Evolutionary conservation across 163 green algal genomes (phyloP).

Genomic region (Scenedesmus sp.): DNA sequence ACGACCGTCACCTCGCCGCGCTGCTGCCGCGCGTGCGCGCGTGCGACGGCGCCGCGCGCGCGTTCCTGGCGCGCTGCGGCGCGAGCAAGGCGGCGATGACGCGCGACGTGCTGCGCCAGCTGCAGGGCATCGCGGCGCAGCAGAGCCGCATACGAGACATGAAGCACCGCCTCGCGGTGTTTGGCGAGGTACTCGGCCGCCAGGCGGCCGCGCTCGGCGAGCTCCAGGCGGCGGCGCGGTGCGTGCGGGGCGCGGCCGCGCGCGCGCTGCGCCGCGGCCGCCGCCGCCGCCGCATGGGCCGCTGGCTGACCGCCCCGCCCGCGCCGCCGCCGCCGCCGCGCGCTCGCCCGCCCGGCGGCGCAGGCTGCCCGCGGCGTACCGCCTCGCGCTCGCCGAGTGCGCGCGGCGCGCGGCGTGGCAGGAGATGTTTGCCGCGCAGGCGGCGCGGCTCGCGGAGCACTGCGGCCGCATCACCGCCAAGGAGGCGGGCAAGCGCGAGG

Average conservation of each 20-base stretch:
- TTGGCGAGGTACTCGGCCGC: conserved; percentile 71
- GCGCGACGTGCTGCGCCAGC: conserved; percentile 77
- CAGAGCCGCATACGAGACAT: conserved; percentile 90
- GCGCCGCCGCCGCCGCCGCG: neutral
- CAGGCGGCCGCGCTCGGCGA: conserved; percentile 79
- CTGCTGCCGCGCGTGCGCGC: conserved; percentile 53
- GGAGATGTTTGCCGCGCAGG: conserved; percentile 70
- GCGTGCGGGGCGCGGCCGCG: neutral
- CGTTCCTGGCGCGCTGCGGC: conserved; percentile 38
- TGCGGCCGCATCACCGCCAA: conserved; percentile 76
- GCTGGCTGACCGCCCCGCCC: neutral
- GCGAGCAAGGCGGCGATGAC: conserved; percentile 74
- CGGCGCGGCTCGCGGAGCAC: conserved; percentile 78
- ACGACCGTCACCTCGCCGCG: conserved; percentile 68
- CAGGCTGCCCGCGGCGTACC: conserved; percentile 80
- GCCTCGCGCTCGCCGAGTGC: conserved; percentile 84
- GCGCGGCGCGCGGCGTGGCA: conserved; percentile 71
- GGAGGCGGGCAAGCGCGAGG: conserved; percentile 72
- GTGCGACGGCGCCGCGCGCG: neutral
- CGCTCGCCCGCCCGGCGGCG: neutral
- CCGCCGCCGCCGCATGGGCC: neutral
- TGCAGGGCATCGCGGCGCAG: conserved; percentile 80
- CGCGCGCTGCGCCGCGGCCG: neutral
- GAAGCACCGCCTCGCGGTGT: conserved; percentile 82
- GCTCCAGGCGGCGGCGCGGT: conserved; percentile 71